Base-by-base conservation (phyloP, 768 basidiomycete species). In the Cantharellus anzutake region DNA sequence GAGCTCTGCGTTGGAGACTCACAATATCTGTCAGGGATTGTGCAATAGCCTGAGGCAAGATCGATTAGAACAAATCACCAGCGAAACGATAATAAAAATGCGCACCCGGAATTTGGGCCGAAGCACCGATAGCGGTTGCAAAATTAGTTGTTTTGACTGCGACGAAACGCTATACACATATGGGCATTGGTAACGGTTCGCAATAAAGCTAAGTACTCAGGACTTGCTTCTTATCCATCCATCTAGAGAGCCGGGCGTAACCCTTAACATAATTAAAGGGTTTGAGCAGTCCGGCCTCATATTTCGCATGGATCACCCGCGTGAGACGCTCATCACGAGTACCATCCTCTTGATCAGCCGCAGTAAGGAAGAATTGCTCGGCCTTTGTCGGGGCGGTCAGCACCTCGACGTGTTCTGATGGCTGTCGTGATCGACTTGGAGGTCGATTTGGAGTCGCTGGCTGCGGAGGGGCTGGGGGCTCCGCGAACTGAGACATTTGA, bases 191-290 rank as follows among this genome's bases (percentile, higher is more conserved):
- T 16, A 16, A 39, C 2, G 4, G 37, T 55, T 5, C 29, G 48
- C 39, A 42, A 37, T 5, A 2, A 29, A 51, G 5, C 11, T 3
- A 42, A 4, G 2, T 3, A 34, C 41, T 42, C 2, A 42, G 20
- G 11, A 67, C 78, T 20, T 68, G 91, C 90, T 92, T 90, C 68
- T 82, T 74, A 64, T 92, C 90, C 89, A 97, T 94, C 92, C 92
- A 97, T 60, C 86, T 78, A 59, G 83, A 86, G 63, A 97, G 71
- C 61, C 93, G 75, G 11, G 89, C 85, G 66, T 97, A 98, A 0
- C 94, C 94, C 67, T 92, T 92, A 56, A 92, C 90, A 65, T 97
- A 96, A 70, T 97, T 93, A 66, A 94, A 96, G 2, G 94, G 94
- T 67, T 89, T 92, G 64, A 97, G 72, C 50, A 98, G 70, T 0